These are phyloP conservation scores for Penicillium sp. DNA, from an alignment of 2,329 filamentous ascomycete species.

Conservation along the genomic window DNA sequence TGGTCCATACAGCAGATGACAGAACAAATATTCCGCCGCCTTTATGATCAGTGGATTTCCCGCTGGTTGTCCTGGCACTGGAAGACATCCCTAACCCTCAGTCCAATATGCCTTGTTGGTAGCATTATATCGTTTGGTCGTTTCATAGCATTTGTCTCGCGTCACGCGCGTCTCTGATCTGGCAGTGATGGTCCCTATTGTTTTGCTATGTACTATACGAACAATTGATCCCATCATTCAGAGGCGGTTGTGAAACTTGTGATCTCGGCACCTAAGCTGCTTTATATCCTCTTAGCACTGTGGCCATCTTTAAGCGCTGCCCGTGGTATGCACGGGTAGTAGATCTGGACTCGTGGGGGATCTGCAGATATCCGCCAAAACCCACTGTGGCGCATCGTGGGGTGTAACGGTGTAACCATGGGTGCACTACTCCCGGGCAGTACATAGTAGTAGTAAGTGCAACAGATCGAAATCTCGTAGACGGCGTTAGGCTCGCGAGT, in stretches of 20 bases:
- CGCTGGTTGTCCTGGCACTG: neutral
- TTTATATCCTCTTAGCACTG: neutral
- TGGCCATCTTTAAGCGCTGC: neutral
- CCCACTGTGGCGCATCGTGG: conserved; percentile 3
- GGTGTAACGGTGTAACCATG: neutral
- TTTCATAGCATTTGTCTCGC: neutral
- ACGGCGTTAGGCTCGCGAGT: no score
- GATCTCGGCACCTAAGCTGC: neutral
- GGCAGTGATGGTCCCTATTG: no score
- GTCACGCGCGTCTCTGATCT: neutral
- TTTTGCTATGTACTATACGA: no score
- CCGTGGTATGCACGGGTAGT: neutral
- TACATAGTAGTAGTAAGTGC: no score
- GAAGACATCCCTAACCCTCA: neutral
- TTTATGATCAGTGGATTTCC: neutral
- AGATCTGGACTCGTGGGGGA: neutral
- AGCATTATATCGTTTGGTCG: neutral
- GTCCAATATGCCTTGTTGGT: neutral
- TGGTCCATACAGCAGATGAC: neutral
- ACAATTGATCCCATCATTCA: no score
- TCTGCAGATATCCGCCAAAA: neutral
- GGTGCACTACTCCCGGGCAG: neutral
- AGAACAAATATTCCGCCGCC: neutral
- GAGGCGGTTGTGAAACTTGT: no score
- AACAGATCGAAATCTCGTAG: no score